phyloP scores from a whole-genome alignment of 225 moss, liverwort and hornwort genomes.

The Bryoerythrophyllum caledonicum region DNA sequence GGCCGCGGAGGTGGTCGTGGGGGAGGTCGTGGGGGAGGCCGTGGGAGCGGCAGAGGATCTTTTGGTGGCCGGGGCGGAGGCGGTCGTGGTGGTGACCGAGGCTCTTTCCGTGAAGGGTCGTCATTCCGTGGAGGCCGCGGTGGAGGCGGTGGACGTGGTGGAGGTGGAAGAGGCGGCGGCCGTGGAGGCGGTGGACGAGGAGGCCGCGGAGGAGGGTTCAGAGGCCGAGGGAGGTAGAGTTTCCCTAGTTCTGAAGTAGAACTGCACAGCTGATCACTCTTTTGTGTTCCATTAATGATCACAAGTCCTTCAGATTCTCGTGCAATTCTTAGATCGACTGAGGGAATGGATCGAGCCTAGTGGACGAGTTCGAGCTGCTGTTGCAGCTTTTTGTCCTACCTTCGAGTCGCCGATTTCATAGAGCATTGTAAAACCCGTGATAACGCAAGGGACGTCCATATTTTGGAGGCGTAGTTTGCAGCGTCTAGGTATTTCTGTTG shows the following conservation, averaged over 20 bases:
- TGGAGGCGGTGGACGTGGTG: conserved; percentile 32
- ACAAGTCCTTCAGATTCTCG: conserved; percentile 13
- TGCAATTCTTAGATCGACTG: conserved; percentile 13
- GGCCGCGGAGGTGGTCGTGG: conserved; percentile 47
- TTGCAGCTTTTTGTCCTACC: conserved; percentile 7
- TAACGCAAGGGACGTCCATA: conserved; percentile 7
- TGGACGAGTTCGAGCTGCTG: conserved; percentile 24
- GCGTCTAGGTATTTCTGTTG: neutral
- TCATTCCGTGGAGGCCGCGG: conserved; percentile 39
- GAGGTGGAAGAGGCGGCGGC: conserved; percentile 28
- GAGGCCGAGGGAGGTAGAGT: conserved; percentile 45
- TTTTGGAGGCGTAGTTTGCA: conserved; percentile 17
- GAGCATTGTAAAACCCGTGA: conserved; percentile 11
- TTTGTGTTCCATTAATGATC: neutral
- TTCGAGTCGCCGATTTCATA: neutral
- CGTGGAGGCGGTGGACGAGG: conserved; percentile 26
- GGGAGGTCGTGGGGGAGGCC: conserved; percentile 36
- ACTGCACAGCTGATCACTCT: conserved; percentile 6
- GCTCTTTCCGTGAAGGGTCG: conserved; percentile 27
- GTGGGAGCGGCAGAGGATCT: conserved; percentile 31
- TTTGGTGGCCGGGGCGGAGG: conserved; percentile 37
- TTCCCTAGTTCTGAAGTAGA: neutral
- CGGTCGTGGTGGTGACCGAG: conserved; percentile 35
- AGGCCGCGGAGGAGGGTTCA: conserved; percentile 38
- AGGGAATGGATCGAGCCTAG: conserved; percentile 10